Evolutionary conservation across 1,284 basidiomycete species (phyloP), one percentile per base, ranked within the genome.

Genomic region (Microbotryum violaceum): DNA sequence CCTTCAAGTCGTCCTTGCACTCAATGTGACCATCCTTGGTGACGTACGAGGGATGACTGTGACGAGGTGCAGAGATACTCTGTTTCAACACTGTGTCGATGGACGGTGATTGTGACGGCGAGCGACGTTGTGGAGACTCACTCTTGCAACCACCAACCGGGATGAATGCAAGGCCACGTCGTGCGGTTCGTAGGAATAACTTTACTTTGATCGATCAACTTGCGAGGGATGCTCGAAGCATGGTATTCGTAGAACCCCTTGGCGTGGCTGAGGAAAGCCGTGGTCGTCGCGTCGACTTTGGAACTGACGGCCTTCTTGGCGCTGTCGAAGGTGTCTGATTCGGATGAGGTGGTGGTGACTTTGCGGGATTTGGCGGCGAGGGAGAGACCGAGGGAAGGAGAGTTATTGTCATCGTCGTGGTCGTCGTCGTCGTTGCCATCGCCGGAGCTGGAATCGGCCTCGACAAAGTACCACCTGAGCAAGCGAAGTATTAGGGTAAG

Each of bases 391-490:
- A 46, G 18, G 27, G 48, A 51, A 23, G 25, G 23, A 25, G 47
- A 33, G 52, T 50, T 51, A 27, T 56, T 6, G 33, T 29, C 12
- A 3, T 46, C 48, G 49, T 50, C 54, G 33, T 42, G 9, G 48
- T 55, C 20, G 54, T 53, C 44, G n/a, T 37, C 31, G 45, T 48
- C 31, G 44, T 49, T 29, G 33, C 53, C 50, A 25, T 29, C n/a
- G 31, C 45, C 49, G 20, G 25, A 45, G 12, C 56, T 20, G 3
- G 48, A 51, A 16, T 10, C 37, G 50, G 31, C 29, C 53, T 63
- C 20, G 23, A 65, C 56, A 37, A 67, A 45, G 58, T 65, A 65
- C 65, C 65, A 67, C 64, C 61, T 65, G 21, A 20, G n/a, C 42
- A 16, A 20, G 4, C 1, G 6, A 48, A 2, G 6, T 20, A 9